phyloP scores from a whole-genome alignment of 345 rosid species.

The Eucalyptus cloeziana region DNA sequence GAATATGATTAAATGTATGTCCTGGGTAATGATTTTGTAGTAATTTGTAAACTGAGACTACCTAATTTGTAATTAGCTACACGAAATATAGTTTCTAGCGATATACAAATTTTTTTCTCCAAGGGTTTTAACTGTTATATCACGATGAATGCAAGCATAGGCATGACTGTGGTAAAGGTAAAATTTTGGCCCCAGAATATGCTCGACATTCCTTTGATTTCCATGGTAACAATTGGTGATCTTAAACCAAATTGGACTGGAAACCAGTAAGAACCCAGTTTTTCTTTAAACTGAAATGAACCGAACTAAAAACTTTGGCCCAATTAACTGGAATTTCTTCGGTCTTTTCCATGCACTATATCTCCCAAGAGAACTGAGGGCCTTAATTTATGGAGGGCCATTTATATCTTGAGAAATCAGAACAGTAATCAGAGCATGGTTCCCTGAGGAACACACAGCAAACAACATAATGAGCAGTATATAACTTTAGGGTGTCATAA shows the following conservation, averaged over 20 bases:
- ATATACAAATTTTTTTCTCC: neutral
- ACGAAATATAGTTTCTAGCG: neutral
- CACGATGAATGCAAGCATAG: neutral
- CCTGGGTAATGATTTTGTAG: neutral
- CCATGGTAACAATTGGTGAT: neutral
- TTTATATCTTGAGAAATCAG: neutral
- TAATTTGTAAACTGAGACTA: neutral
- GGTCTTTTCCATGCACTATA: neutral
- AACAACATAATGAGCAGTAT: neutral
- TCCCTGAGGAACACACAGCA: neutral
- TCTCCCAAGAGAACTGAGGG: neutral
- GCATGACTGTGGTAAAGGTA: neutral
- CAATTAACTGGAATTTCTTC: neutral
- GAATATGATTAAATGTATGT: neutral
- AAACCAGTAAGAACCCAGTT: neutral
- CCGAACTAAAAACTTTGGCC: neutral
- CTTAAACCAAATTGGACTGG: neutral
- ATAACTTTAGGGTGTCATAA: neutral
- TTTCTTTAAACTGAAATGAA: neutral
- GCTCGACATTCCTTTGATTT: neutral
- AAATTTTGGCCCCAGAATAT: neutral
- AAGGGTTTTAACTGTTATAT: neutral
- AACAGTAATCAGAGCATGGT: neutral
- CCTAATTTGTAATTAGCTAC: neutral
- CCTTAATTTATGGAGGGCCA: neutral